Conservation (phyloP, 495 filamentous ascomycete genomes). For the Aspergillus diversus region DNA sequence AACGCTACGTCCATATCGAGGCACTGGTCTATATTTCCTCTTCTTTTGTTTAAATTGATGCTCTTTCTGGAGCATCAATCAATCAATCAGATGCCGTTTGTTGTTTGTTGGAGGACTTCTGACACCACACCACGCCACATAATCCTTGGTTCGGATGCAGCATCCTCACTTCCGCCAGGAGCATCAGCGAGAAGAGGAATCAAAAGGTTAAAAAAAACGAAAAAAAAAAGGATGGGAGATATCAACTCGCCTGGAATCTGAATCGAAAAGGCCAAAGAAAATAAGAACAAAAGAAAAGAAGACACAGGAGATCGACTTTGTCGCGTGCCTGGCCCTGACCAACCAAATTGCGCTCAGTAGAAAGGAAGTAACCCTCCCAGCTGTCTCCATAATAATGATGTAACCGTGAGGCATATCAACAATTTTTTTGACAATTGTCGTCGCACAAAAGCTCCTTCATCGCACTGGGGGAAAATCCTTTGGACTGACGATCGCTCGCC, state of each 20-base stretch:
- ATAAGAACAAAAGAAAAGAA: background rate
- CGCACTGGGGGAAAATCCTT: background rate
- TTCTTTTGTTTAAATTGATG: background rate
- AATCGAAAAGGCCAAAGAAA: background rate
- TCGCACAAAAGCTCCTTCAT: background rate
- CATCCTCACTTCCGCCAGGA: constrained; percentile 10
- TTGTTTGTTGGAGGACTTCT: constrained; percentile 1
- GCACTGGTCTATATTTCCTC: background rate
- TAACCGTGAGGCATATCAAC: background rate
- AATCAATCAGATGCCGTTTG: background rate
- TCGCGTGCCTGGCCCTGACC: constrained; percentile 21
- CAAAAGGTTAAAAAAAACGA: background rate
- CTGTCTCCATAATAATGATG: background rate
- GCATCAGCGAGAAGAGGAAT: constrained; percentile 10
- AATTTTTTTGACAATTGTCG: too few relatives aligned
- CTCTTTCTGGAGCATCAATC: background rate
- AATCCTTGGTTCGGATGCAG: constrained; percentile 20
- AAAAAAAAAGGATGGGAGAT: background rate
- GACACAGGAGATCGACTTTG: background rate
- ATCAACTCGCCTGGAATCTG: background rate
- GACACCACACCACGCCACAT: constrained; percentile 16
- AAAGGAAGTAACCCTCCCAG: background rate
- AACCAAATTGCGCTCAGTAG: too few relatives aligned
- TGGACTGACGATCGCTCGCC: background rate
- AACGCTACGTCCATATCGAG: background rate